Percentiles rank a stretch among this genome's conserved stretches.
phyloP scores from a whole-genome alignment of 1,284 basidiomycete genomes.

The Irpex sp. region DNA sequence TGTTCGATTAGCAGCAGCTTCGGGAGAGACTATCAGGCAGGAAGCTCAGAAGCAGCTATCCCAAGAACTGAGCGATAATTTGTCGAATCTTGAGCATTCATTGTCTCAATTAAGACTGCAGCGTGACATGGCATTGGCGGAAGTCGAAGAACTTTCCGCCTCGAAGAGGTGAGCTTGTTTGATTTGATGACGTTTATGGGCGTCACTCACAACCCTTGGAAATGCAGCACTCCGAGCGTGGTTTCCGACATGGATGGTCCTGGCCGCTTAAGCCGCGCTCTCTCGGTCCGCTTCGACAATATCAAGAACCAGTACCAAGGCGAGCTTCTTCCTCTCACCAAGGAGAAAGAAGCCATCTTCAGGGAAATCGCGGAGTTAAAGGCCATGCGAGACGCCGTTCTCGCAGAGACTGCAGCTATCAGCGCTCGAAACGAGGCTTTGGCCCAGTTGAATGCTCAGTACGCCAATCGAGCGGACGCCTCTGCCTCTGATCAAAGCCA shows the following conservation, averaged over 20 bases:
- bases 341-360: slow-evolving; percentile 75
- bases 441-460: slow-evolving; percentile 80
- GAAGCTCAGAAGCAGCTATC: slow-evolving; percentile 80
- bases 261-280: slow-evolving; percentile 61
- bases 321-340: slow-evolving; percentile 82
- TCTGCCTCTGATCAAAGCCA: slow-evolving; percentile 25
- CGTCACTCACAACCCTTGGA: slow-evolving; percentile 5
- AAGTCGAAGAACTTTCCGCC: slow-evolving; percentile 86
- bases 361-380: slow-evolving; percentile 88
- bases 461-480: slow-evolving; percentile 70
- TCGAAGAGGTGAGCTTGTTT: slow-evolving; percentile 55
- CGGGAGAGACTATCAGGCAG: slow-evolving; percentile 72
- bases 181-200: neutral
- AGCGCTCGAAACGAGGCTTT: slow-evolving; percentile 93
- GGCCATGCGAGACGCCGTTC: slow-evolving; percentile 80
- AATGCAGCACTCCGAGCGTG: slow-evolving; percentile 19
- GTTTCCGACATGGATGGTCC: slow-evolving; percentile 37
- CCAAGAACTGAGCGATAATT: slow-evolving; percentile 73
- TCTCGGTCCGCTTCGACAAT: slow-evolving; percentile 85
- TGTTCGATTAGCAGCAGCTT: slow-evolving; percentile 78
- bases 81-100: slow-evolving; percentile 81
- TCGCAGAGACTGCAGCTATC: slow-evolving; percentile 89
- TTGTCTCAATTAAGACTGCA: slow-evolving; percentile 86
- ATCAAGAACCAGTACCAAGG: slow-evolving; percentile 86
- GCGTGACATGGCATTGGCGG: slow-evolving; percentile 88